Evolutionary conservation across 2,329 filamentous ascomycete genomes (phyloP), one percentile per base, ranked within the genome.

Genomic region (Mycosphaerelloides madeirae): DNA sequence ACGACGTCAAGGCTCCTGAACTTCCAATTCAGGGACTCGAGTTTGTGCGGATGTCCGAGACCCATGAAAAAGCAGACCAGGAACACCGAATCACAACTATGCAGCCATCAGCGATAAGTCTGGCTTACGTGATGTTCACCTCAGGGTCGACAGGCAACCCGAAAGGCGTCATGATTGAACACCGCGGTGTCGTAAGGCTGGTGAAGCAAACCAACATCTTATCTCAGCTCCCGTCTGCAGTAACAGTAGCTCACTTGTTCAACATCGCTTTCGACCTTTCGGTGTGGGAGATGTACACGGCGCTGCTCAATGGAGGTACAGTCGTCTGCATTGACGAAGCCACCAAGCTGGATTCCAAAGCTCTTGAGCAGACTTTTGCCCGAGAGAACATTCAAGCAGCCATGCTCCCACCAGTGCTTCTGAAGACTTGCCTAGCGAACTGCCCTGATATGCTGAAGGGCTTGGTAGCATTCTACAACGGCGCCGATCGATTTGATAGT

Each of bases 141-240:
- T 48, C 44, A 14, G 50, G 50, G 3, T 45, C 40, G 22, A 53
- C 50, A 13, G 50, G 50, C 29, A 51, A 50, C 15, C 50, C 50
- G 8, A 53, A 53, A 40, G 50, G 50, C 8, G 44, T 53, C 3
- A 43, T 48, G 12, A 45, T 46, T 6, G 47, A 52, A 28, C 49
- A 52, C 19, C 38, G 41, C 14, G 33, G 34, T n/a, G 34, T 43
- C 4, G 43, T 44, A 14, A 25, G 35, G 8, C 15, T 43, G 41
- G 41, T 37, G 6, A 37, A 37, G 37, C 32, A 36, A 14, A 43
- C 32, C 41, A 43, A 43, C 34, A 14, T 43, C 20, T 20, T 37
- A 4, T 37, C 32, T 37, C 11, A 25, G 15, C 28, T 43, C 1
- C 41, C 41, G 9, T 15, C 19, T 15, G 7, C 33, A 13, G 3